phyloP scores from a whole-genome alignment of 1,139 yeast genomes.

The Hyphopichia fennica region DNA sequence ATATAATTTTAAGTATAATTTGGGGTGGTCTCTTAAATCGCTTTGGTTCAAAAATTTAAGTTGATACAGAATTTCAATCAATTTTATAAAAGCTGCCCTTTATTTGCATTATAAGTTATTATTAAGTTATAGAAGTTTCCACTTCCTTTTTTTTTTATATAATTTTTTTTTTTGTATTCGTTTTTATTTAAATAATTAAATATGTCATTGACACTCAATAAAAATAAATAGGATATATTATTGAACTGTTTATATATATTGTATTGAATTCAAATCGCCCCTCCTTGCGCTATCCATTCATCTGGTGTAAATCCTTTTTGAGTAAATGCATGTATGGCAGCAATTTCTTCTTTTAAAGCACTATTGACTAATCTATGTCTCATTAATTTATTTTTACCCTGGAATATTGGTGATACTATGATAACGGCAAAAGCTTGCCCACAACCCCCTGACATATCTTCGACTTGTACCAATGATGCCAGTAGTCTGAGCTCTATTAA shows the following conservation, averaged over 20 bases:
- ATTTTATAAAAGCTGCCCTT: neutral
- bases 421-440: conserved; percentile 87
- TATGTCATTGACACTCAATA: neutral
- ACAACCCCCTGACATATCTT: conserved; percentile 80
- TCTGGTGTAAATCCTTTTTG: conserved; percentile 78
- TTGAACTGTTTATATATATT: neutral
- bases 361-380: conserved; percentile 85
- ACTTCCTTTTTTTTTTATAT: neutral
- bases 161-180: neutral
- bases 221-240: too few relatives aligned
- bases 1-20: conserved; percentile 20
- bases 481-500: conserved; percentile 51
- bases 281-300: conserved; percentile 62
- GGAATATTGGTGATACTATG: conserved; percentile 70
- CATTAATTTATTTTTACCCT: conserved; percentile 80
- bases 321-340: conserved; percentile 89
- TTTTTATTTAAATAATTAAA: neutral
- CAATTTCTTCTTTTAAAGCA: conserved; percentile 78
- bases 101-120: neutral
- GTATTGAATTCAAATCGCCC: conserved; percentile 10
- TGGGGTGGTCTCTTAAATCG: conserved; percentile 29
- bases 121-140: neutral
- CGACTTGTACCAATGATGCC: conserved; percentile 60
- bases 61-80: too few relatives aligned
- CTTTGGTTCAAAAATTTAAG: conserved; percentile 11